A percentile compares a stretch with the other conserved stretches of the same genome.
These are phyloP conservation scores for Vitis cinerea DNA, from an alignment of 164 flowering plant genomes.

Conservation along the genomic window DNA sequence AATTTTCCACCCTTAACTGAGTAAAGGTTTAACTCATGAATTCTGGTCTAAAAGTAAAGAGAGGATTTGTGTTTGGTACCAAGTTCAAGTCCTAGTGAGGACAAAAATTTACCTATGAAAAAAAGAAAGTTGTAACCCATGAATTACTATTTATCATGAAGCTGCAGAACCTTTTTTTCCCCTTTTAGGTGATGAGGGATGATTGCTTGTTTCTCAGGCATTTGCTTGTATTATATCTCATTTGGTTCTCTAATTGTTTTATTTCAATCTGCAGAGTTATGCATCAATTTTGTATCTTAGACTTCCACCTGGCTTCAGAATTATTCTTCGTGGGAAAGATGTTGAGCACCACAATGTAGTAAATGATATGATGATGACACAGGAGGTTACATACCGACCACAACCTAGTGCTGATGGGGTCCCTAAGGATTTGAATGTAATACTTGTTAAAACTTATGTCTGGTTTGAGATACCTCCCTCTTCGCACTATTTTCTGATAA, in stretches of 20 bases:
- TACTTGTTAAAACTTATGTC: background rate
- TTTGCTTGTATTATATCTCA: background rate
- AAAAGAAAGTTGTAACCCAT: no score
- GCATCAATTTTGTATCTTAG: constrained; percentile 88
- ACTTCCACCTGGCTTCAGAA: constrained; percentile 72
- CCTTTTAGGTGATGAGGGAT: no score
- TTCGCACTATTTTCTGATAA: background rate
- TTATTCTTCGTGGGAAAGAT: constrained; percentile 83
- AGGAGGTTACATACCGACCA: constrained; percentile 74
- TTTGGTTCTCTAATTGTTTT: background rate
- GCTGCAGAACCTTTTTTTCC: no score
- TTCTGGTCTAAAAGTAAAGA: no score
- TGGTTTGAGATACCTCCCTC: background rate
- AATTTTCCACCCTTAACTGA: no score
- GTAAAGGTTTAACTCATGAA: no score
- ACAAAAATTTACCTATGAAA: no score
- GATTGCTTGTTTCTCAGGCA: background rate
- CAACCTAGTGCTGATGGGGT: constrained; percentile 49
- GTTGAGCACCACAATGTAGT: constrained; percentile 89
- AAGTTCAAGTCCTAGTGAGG: no score
- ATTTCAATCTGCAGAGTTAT: constrained; percentile 64
- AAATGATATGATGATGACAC: constrained; percentile 82
- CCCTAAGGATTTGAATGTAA: constrained; percentile 61
- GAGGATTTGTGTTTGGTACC: no score
- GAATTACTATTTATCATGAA: no score